Percentiles rank a stretch among this genome's conserved stretches.
Conservation (phyloP, 1,284 basidiomycete genomes). For the Ustilago loliicola region DNA sequence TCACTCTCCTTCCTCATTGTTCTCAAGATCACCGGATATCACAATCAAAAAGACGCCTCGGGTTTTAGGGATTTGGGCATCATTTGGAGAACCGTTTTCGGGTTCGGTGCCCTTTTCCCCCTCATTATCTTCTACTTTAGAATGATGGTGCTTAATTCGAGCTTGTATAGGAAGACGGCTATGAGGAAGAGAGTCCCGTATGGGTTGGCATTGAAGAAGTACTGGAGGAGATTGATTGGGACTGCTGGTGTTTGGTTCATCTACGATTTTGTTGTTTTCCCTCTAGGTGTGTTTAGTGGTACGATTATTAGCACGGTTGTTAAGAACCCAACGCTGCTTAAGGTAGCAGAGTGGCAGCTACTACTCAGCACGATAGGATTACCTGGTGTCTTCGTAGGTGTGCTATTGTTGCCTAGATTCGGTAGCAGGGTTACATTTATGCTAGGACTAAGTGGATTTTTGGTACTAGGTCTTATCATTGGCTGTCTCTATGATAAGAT, state of each 20-base stretch:
- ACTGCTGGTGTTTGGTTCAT: slow-evolving; percentile 55
- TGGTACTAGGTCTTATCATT: slow-evolving; percentile 77
- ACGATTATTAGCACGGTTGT: slow-evolving; percentile 72
- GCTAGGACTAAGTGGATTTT: slow-evolving; percentile 80
- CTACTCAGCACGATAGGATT: slow-evolving; percentile 78
- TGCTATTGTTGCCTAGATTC: slow-evolving; percentile 15
- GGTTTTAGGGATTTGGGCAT: slow-evolving; percentile 78
- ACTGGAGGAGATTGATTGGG: slow-evolving; percentile 74
- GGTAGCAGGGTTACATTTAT: slow-evolving; percentile 74
- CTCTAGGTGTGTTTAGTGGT: slow-evolving; percentile 75
- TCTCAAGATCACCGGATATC: slow-evolving; percentile 72
- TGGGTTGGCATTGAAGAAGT: slow-evolving; percentile 76
- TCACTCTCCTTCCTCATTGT: slow-evolving; percentile 81
- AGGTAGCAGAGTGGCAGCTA: slow-evolving; percentile 78
- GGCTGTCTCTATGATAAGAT: slow-evolving; percentile 79
- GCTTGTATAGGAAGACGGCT: slow-evolving; percentile 47
- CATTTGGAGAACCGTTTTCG: slow-evolving; percentile 83
- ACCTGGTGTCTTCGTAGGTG: slow-evolving; percentile 78
- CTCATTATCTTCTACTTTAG: slow-evolving; percentile 81
- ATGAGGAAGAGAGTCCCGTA: slow-evolving; percentile 75
- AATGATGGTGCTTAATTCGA: slow-evolving; percentile 43
- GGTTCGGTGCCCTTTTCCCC: slow-evolving; percentile 79
- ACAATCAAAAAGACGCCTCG: slow-evolving; percentile 55
- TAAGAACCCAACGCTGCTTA: slow-evolving; percentile 73
- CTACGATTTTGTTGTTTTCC: slow-evolving; percentile 82